A percentile compares a stretch with the other conserved stretches of the same genome.
Evolutionary conservation across 768 basidiomycete genomes (phyloP).

Genomic region (Macrolepiota albuminosa): DNA sequence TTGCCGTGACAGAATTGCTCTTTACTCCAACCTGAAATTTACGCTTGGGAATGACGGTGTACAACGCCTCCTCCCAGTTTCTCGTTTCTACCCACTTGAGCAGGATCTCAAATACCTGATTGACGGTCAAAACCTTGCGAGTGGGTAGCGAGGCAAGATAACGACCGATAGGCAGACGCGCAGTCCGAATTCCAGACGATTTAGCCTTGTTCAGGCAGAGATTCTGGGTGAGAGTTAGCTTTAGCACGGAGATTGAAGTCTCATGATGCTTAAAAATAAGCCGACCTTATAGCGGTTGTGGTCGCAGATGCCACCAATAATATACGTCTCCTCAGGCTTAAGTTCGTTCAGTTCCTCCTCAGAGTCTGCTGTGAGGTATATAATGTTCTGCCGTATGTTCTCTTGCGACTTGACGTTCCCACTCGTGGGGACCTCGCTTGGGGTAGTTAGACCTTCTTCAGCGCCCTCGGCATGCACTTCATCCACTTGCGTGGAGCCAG

Average conservation of each 20-base stretch:
- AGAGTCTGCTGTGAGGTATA: constrained; percentile 96
- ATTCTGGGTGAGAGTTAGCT: constrained; percentile 43
- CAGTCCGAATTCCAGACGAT: constrained; percentile 69
- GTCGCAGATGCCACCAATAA: constrained; percentile 95
- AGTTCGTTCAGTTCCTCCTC: constrained; percentile 81
- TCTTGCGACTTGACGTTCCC: background rate
- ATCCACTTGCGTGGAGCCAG: background rate
- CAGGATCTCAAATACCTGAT: constrained; percentile 93
- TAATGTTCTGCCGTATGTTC: constrained; percentile 45
- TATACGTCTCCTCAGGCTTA: constrained; percentile 79
- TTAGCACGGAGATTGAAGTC: constrained; percentile 3
- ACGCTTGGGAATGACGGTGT: constrained; percentile 86
- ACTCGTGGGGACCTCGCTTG: background rate
- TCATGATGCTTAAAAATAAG: background rate
- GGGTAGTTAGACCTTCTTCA: background rate
- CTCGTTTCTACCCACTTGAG: constrained; percentile 82
- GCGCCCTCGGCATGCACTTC: background rate
- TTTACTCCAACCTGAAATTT: constrained; percentile 64
- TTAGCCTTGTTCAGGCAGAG: constrained; percentile 87
- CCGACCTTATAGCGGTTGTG: constrained; percentile 91
- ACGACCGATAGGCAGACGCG: constrained; percentile 91
- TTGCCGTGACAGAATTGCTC: constrained; percentile 14
- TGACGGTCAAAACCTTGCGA: constrained; percentile 95
- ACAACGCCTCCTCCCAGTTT: constrained; percentile 84
- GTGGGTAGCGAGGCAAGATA: constrained; percentile 82